Conservation (phyloP, 75 land plant genomes). For the Sequoiadendron giganteum region DNA sequence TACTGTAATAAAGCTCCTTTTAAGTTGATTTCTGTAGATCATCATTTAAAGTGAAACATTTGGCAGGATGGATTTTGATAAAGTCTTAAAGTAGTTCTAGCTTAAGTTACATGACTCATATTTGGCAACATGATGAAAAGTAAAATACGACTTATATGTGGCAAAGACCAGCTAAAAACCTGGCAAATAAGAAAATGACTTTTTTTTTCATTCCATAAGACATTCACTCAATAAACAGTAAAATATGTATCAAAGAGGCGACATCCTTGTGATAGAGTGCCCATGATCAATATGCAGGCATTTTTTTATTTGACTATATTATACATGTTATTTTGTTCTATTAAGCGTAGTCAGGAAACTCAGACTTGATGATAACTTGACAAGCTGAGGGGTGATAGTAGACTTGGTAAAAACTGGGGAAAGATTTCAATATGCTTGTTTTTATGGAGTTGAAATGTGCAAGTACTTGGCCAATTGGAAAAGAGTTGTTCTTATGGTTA, state of each 20-base stretch:
- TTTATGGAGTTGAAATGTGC: neutral
- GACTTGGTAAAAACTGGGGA: neutral
- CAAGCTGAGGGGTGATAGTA: neutral
- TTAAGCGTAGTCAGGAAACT: neutral
- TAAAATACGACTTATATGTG: too few species aligned
- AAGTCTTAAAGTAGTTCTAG: neutral
- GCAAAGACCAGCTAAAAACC: neutral
- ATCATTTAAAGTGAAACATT: neutral
- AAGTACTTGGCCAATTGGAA: neutral
- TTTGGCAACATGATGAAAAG: neutral
- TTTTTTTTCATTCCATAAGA: neutral
- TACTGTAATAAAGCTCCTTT: neutral
- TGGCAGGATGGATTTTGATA: neutral
- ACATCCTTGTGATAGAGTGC: neutral
- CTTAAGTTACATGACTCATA: neutral
- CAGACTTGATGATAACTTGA: neutral
- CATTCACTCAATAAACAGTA: neutral
- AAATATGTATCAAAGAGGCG: neutral
- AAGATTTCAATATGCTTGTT: neutral
- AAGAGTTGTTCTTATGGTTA: neutral
- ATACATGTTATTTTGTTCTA: neutral
- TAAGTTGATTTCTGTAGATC: neutral
- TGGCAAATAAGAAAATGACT: neutral
- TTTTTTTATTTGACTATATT: too few species aligned
- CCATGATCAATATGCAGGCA: neutral